Evolutionary conservation across 164 flowering plant genomes (phyloP).

Genomic region (Vitis rotundifolia): DNA sequence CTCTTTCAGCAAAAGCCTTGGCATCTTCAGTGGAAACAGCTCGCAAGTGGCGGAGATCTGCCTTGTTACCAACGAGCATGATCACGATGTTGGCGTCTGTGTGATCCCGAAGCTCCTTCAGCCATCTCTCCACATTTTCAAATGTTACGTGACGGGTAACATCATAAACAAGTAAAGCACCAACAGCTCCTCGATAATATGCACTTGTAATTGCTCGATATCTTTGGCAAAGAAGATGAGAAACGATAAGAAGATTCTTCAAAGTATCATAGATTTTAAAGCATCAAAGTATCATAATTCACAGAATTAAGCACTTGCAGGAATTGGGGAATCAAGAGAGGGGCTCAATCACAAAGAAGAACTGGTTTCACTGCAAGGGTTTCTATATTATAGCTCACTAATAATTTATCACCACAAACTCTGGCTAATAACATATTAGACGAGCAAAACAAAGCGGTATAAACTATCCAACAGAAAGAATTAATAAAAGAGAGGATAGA

Average conservation of each 20-base stretch:
- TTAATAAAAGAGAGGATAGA: background rate
- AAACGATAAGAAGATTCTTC: background rate
- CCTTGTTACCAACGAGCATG: slow-evolving; percentile 88
- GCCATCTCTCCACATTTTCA: slow-evolving; percentile 82
- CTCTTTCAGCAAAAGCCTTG: slow-evolving; percentile 63
- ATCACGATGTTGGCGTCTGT: slow-evolving; percentile 71
- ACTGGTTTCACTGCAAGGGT: background rate
- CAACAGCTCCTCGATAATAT: slow-evolving; percentile 87
- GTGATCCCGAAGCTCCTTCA: slow-evolving; percentile 77
- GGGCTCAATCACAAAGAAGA: background rate
- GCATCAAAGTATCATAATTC: background rate
- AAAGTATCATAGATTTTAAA: too few relatives aligned
- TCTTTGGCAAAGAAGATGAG: slow-evolving; percentile 28
- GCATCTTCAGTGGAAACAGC: slow-evolving; percentile 72
- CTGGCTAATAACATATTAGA: background rate
- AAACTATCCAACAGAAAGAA: background rate
- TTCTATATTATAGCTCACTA: background rate
- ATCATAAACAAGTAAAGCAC: slow-evolving; percentile 81
- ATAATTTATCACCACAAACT: background rate
- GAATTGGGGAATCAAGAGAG: background rate
- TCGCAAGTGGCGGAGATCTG: slow-evolving; percentile 72
- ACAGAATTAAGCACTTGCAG: background rate
- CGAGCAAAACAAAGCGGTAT: background rate
- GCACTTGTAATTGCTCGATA: slow-evolving; percentile 93
- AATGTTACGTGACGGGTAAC: slow-evolving; percentile 82